Base-by-base conservation (phyloP, 2,329 filamentous ascomycete species). In the Diaporthe capsici region DNA sequence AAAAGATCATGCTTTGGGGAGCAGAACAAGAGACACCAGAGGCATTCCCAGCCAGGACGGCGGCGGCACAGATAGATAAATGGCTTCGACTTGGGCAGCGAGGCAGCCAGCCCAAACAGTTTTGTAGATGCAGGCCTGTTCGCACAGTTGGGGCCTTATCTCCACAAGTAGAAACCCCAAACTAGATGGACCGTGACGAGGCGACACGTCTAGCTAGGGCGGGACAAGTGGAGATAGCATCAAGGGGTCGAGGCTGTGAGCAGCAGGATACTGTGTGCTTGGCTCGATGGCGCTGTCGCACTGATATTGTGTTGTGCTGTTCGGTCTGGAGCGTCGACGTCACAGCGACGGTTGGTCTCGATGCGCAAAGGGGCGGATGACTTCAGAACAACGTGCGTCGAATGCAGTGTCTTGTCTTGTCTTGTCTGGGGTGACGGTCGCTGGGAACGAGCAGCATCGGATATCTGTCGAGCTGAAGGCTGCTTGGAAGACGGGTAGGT, bases 131-230 rank as follows among this genome's bases (percentile, higher is more conserved):
- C 31, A 22, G 49, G 47, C 34, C 47, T 22, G 49, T 31, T 8
- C 13, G 47, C 39, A n/a, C 47, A 55, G 47, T n/a, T 22, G 47
- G 25, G 65, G 49, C 65, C 65, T 70, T 70, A 70, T 55, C 65
- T 70, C 65, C 65, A 70, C 65, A 70, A 28, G 28, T 31, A 22
- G 22, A 8, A 55, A 28, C 49, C 49, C n/a, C 22, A 42, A 51
- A 53, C 31, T 37, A 34, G n/a, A n/a, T 12, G n/a, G 49, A n/a
- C 34, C 34, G 49, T 39, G 65, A 55, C 65, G 37, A 28, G 31
- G 34, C 34, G 49, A 39, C 47, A 39, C 47, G 47, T 25, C 31
- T 20, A 12, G n/a, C 1, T 15, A 39, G 57, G 22, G 22, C 22
- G 9, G 13, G 60, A 17, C 39, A 22, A 20, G 49, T 55, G 65